Evolutionary conservation across 352 stramenopile genomes (phyloP), one percentile per base, ranked within the genome.

Genomic region (Pythium phragmiticola): DNA sequence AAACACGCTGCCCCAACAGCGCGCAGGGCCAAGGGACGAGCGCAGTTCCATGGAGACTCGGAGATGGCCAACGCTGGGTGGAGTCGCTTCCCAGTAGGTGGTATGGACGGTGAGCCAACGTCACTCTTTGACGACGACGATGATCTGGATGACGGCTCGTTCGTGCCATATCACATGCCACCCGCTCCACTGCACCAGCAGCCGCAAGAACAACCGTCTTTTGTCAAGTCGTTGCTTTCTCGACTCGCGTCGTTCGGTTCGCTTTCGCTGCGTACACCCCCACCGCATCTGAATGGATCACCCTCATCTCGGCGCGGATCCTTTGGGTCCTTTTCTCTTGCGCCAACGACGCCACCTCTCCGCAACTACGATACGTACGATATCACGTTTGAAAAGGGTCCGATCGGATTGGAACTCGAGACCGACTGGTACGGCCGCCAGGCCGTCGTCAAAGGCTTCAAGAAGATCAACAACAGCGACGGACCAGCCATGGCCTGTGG

Each of bases 371-470:
- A 90, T 54, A 83, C 81, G 45, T 90, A 88, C 53, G 81, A 88
- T 36, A 76, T 88, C 52, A 85, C 74, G 16, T 90, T 88, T 49
- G 77, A 80, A 11, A 73, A 74, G 34, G 81, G 77, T 14, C 82
- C 82, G 30, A 83, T 89, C 21, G 82, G 82, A 6, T 61, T 90
- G 1, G 73, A 89, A 52, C 79, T 90, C 7, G 82, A 89, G 64
- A 90, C 82, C 8, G 82, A 90, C 57, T 89, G 79, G 79, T 90
- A 90, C 47, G 82, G 79, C 14, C 76, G 79, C 9, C 82, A 90
- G 39, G 82, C 77, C 3, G 82, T 90, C 7, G 82, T 90, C 11
- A 90, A 89, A 61, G 82, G 82, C 1, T 90, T 90, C 59, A 77
- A 80, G 30, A 63, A 65, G 7, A 65, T 88, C 43, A 70, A 76